These are phyloP conservation scores for Hypoxylon sp. DNA, from an alignment of 2,329 filamentous ascomycete genomes.

Conservation along the genomic window DNA sequence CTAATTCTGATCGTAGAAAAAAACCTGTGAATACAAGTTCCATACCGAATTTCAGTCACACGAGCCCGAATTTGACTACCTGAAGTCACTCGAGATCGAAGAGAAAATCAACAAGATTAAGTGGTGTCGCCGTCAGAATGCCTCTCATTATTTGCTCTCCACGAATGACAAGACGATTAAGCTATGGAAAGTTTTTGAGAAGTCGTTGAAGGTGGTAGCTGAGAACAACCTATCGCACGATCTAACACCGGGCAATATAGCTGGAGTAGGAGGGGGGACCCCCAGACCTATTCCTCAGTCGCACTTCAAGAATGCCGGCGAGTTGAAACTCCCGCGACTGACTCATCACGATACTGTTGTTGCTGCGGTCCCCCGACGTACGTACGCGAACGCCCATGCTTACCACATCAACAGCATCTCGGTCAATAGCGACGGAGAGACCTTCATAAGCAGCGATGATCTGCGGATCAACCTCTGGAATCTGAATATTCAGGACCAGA, in stretches of 20 bases:
- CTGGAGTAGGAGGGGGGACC: conserved; percentile 80
- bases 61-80: conserved; percentile 98
- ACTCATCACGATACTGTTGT: conserved; percentile 99
- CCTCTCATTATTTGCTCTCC: conserved; percentile 96
- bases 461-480: conserved; percentile 99
- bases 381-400: conserved; percentile 97
- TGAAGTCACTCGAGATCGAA: conserved; percentile 99
- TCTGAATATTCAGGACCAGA: conserved; percentile 98
- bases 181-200: conserved; percentile 99
- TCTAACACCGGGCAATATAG: conserved; percentile 81
- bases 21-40: conserved; percentile 99
- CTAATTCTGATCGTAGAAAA: conserved; percentile 77
- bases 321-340: conserved; percentile 93
- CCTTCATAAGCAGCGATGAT: conserved; percentile 98
- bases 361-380: conserved; percentile 93
- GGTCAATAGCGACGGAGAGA: conserved; percentile 99
- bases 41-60: conserved; percentile 99
- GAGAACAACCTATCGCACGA: conserved; percentile 99
- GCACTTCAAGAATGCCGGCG: conserved; percentile 83
- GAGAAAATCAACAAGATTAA: conserved; percentile 99
- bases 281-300: conserved; percentile 79
- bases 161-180: conserved; percentile 99
- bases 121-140: conserved; percentile 98
- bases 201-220: conserved; percentile 97
- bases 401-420: conserved; percentile 99